Evolutionary conservation across 2,329 filamentous ascomycete genomes (phyloP), one percentile per base, ranked within the genome.

Genomic region (Chaetomium globosum): DNA sequence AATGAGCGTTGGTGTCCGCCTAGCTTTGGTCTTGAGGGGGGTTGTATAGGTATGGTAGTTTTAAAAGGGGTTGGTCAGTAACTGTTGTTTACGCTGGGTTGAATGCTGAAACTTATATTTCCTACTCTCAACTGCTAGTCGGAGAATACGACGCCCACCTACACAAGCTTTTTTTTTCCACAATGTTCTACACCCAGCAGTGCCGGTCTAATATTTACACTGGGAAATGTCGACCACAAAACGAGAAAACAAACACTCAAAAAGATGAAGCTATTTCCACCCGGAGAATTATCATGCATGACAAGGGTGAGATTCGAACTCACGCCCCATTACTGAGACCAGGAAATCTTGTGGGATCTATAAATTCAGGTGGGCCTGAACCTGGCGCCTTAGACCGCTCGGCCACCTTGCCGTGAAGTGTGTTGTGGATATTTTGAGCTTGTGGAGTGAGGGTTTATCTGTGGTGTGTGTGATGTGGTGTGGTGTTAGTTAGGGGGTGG

Each of bases 241-340:
- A 31, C 21, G 13, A 31, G 8, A n/a, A 5, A 19, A 19, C 5
- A 19, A 6, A 43, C n/a, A n/a, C n/a, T n/a, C n/a, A 43, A 43
- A 43, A 43, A n/a, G 12, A 19, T 16, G 13, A 16, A n/a, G 19
- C 19, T 43, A 43, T 43, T 16, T n/a, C 16, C 16, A 16, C 19
- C 16, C 3, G 39, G 16, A 43, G 19, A 43, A 5, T 5, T 53
- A 23, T 52, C 16, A 53, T 4, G 26, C 4, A 9, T 69, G 69
- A 70, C 66, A 68, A 69, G 66, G 62, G 65, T 66, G 69, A 67
- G 68, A 71, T 70, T 71, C 66, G 69, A 71, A 70, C 68, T 66
- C 66, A 65, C 69, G 68, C 66, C 69, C 64, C 63, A 62, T 65
- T 68, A 68, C 64, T 65, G 65, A 69, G 66, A 69, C 66, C 65